phyloP scores from a whole-genome alignment of 2,329 filamentous ascomycete genomes.

The Colletotrichum sojae region DNA sequence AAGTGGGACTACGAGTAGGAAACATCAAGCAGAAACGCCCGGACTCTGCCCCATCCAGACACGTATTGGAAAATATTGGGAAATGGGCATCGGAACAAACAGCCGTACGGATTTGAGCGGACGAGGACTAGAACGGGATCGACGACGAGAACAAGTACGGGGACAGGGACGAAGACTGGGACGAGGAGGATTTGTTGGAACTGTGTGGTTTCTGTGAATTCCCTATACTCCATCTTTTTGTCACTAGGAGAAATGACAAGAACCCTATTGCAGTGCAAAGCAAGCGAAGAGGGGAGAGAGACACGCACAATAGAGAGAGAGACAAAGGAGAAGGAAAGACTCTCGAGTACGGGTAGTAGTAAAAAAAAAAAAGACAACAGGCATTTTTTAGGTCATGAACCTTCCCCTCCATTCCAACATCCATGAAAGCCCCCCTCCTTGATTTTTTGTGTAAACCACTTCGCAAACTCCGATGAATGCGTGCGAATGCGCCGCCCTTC shows the following conservation, averaged over 20 bases:
- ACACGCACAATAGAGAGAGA: not conserved
- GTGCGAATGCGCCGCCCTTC: slow-evolving; percentile 39
- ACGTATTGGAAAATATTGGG: not conserved
- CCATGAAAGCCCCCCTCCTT: slow-evolving; percentile 25
- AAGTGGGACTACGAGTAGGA: too few species aligned
- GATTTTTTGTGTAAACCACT: slow-evolving; percentile 38
- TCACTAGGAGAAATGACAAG: slow-evolving; percentile 25
- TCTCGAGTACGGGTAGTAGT: not conserved
- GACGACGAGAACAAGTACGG: too few species aligned
- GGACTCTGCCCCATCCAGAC: too few species aligned
- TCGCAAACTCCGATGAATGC: slow-evolving; percentile 42
- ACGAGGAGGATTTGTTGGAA: slow-evolving; percentile 17
- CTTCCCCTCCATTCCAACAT: slow-evolving; percentile 38
- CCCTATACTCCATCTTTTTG: slow-evolving; percentile 31
- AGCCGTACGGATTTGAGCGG: not conserved
- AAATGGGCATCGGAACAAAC: too few species aligned
- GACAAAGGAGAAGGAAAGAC: slow-evolving; percentile 35
- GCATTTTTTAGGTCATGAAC: slow-evolving; percentile 31
- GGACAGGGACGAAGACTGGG: too few species aligned
- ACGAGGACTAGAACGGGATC: not conserved
- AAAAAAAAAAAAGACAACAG: slow-evolving; percentile 15
- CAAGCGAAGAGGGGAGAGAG: slow-evolving; percentile 24
- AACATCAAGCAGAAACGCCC: too few species aligned
- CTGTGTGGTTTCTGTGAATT: slow-evolving; percentile 33
- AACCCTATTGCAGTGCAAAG: not conserved